Evolutionary conservation across 371 early-diverging fungal species (phyloP).

Genomic region (Mucor circinelloides): DNA sequence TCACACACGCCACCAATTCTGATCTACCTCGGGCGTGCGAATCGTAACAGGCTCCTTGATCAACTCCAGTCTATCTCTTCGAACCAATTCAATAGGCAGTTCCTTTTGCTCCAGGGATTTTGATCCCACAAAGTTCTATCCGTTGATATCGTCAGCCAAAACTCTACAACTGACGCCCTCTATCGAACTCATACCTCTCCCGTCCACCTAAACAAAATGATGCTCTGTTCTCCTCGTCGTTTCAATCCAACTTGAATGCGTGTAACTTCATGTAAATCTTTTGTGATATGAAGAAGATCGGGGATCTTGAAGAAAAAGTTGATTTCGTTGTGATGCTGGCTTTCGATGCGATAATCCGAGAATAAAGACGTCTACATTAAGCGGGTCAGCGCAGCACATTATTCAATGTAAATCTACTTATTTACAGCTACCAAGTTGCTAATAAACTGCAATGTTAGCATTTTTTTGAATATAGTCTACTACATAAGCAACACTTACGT

Average conservation of each 20-base stretch:
- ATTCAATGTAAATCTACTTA: background rate
- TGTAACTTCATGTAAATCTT: conserved; percentile 35
- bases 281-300: conserved; percentile 50
- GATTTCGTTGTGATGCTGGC: conserved; percentile 48
- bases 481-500: conserved; percentile 42
- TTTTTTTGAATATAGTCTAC: conserved; percentile 5
- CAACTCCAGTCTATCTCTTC: conserved; percentile 4
- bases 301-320: conserved; percentile 49
- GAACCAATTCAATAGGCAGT: conserved; percentile 27
- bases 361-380: conserved; percentile 53
- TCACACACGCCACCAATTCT: background rate
- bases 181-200: conserved; percentile 14
- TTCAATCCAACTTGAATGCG: conserved; percentile 39
- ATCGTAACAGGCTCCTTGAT: conserved; percentile 19
- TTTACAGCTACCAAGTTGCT: background rate
- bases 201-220: conserved; percentile 38
- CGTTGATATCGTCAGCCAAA: background rate
- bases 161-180: background rate
- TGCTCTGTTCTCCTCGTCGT: conserved; percentile 40
- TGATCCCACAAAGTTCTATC: background rate
- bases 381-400: background rate
- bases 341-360: conserved; percentile 58
- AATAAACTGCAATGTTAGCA: conserved; percentile 26
- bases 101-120: conserved; percentile 20
- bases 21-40: conserved; percentile 14